These are phyloP conservation scores for Triangularia setosa DNA, from an alignment of 2,329 filamentous ascomycete genomes.

Conservation along the genomic window DNA sequence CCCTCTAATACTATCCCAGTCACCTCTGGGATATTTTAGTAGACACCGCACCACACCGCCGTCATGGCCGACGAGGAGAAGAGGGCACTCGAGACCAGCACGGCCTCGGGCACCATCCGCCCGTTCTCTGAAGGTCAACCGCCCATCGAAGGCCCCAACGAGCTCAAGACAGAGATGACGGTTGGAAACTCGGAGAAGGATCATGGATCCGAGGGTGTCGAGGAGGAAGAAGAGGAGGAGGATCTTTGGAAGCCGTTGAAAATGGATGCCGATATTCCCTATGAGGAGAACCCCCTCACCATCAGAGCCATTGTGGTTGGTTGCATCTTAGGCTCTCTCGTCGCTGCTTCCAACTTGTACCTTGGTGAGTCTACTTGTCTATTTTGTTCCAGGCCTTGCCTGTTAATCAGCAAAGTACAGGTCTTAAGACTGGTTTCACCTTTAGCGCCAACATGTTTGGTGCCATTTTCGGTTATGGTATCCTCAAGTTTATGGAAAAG, in stretches of 20 bases:
- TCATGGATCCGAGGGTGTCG: constrained; percentile 11
- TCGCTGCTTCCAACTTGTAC: constrained; percentile 57
- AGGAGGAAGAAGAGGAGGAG: constrained; percentile 29
- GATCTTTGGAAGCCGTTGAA: constrained; percentile 40
- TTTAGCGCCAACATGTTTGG: constrained; percentile 43
- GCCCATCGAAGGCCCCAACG: constrained; percentile 19
- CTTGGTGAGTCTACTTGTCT: constrained; percentile 42
- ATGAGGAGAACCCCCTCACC: constrained; percentile 44
- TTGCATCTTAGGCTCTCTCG: constrained; percentile 48
- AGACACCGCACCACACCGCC: background rate
- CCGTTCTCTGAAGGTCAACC: constrained; percentile 27
- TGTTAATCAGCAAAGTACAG: constrained; percentile 24
- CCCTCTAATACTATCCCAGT: background rate
- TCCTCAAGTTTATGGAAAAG: constrained; percentile 47
- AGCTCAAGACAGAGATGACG: constrained; percentile 27
- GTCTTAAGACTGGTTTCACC: constrained; percentile 45
- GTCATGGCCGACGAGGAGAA: constrained; percentile 25
- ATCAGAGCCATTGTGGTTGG: constrained; percentile 50
- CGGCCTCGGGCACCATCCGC: constrained; percentile 19
- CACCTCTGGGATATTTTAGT: background rate
- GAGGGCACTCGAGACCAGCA: constrained; percentile 15
- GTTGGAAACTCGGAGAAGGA: constrained; percentile 25
- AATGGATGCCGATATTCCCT: constrained; percentile 33
- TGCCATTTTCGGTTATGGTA: constrained; percentile 53
- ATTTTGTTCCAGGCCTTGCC: background rate